Evolutionary conservation across 1,284 basidiomycete species (phyloP).

Genomic region (Ustilago nuda): DNA sequence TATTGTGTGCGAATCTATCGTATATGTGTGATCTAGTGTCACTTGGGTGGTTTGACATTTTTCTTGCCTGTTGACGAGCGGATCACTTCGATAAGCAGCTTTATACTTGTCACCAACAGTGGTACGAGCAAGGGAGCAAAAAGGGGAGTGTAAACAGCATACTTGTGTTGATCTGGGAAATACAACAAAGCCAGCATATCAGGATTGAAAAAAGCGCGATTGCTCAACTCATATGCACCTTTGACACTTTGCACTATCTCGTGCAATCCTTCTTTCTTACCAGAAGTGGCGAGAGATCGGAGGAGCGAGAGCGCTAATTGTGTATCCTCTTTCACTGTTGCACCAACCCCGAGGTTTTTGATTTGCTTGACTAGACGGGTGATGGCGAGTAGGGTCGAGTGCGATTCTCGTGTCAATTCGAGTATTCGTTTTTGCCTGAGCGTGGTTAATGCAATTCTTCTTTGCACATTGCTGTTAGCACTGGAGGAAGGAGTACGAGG

Average conservation of each 20-base stretch:
- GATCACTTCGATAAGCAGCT: conserved; percentile 22
- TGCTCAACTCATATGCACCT: conserved; percentile 79
- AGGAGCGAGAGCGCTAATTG: conserved; percentile 24
- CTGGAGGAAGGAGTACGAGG: neutral
- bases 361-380: conserved; percentile 59
- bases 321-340: conserved; percentile 48
- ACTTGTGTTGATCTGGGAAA: conserved; percentile 75
- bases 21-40: neutral
- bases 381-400: conserved; percentile 58
- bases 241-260: conserved; percentile 75
- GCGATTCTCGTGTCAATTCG: conserved; percentile 45
- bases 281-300: conserved; percentile 12
- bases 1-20: neutral
- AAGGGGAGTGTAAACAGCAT: conserved; percentile 68
- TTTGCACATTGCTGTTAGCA: neutral
- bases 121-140: conserved; percentile 76
- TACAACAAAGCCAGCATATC: conserved; percentile 95
- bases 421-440: conserved; percentile 50
- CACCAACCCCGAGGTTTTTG: conserved; percentile 60
- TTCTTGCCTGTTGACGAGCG: neutral
- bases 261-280: conserved; percentile 51
- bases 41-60: conserved; percentile 6
- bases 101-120: conserved; percentile 78
- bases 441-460: conserved; percentile 16
- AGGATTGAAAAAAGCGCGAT: conserved; percentile 94